Evolutionary conservation across 176 grass and related monocot species (phyloP), one percentile per base, ranked within the genome.

Genomic region (Aegilops tauschii): DNA sequence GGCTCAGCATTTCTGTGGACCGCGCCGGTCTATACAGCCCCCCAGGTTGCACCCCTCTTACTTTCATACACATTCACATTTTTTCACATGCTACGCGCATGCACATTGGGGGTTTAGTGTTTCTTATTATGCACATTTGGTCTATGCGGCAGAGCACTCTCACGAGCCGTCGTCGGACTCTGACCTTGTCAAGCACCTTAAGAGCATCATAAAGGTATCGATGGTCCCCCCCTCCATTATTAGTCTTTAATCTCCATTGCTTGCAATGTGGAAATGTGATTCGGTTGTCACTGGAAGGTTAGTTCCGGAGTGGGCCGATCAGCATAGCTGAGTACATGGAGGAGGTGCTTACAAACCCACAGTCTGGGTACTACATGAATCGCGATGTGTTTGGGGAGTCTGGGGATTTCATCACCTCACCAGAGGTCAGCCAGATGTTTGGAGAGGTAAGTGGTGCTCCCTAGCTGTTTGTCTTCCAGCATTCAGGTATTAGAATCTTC

Each of bases 391-490:
- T 98, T 6, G 96, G 96, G 76, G 86, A 87, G 11, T 87, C 84
- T 3, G 96, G 92, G 12, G 97, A 98, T 88, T 98, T 96, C 83
- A 88, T 98, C 76, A 98, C 93, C 54, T 98, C 94, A 3, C 97
- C 97, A 3, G 97, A 98, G 79, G 92, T 98, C 31, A 96, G 97
- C 88, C 97, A 98, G 73, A 98, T 98, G 93, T 96, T 96, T 90
- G 97, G 97, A 81, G 96, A 98, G 97, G 97, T 96, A 96, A 90
- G 2, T 76, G 30, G 21, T 76, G 21, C 10, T 82, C 73, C 11
- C 50, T 52, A 82, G 80, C 39, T 16, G 30, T 30, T 70, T 69
- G 5, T 7, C 61, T 28, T 82, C 42, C 8, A 62, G 20, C 49
- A 35, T 31, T 58, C 17, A 58, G 54, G 54, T 86, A 29, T 47